Evolutionary conservation across 306 rosid species (phyloP).

Genomic region (Abrus precatorius): DNA sequence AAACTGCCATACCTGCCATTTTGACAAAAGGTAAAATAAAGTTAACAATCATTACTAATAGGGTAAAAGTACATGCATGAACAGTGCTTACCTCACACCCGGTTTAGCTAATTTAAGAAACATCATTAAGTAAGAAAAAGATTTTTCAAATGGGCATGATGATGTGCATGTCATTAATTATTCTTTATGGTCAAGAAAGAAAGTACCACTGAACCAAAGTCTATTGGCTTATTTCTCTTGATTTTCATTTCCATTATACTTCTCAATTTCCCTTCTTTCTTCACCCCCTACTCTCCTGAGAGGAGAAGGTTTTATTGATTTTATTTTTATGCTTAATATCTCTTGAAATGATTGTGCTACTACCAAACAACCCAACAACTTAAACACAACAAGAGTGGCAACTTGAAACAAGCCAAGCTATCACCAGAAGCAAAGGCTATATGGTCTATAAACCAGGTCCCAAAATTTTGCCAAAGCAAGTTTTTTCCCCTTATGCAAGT

Average conservation of each 20-base stretch:
- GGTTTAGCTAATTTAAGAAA: slow-evolving; percentile 52
- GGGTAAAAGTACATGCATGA: slow-evolving; percentile 54
- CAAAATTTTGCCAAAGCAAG: slow-evolving; percentile 24
- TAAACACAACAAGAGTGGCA: slow-evolving; percentile 28
- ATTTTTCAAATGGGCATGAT: slow-evolving; percentile 37
- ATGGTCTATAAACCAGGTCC: slow-evolving; percentile 31
- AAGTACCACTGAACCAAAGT: slow-evolving; percentile 22
- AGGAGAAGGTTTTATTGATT: slow-evolving; percentile 4
- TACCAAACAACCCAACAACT: slow-evolving; percentile 24
- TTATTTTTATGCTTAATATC: slow-evolving; percentile 2
- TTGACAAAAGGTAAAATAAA: slow-evolving; percentile 35
- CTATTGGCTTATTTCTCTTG: background rate
- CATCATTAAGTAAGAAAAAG: slow-evolving; percentile 38
- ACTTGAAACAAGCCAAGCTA: slow-evolving; percentile 24
- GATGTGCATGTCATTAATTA: slow-evolving; percentile 30
- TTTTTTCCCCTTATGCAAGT: slow-evolving; percentile 35
- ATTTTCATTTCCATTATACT: background rate
- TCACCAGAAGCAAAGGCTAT: slow-evolving; percentile 20
- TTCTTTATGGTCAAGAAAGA: background rate
- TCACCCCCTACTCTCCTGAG: slow-evolving; percentile 7
- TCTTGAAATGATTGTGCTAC: slow-evolving; percentile 42
- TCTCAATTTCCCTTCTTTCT: slow-evolving; percentile 18
- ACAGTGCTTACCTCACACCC: slow-evolving; percentile 49
- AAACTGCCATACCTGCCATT: slow-evolving; percentile 87
- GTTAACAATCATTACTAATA: slow-evolving; percentile 44